A percentile compares a stretch with the other conserved stretches of the same genome.
These are phyloP conservation scores for Aspergillus intermedius DNA, from an alignment of 2,329 filamentous ascomycete species.

Conservation along the genomic window DNA sequence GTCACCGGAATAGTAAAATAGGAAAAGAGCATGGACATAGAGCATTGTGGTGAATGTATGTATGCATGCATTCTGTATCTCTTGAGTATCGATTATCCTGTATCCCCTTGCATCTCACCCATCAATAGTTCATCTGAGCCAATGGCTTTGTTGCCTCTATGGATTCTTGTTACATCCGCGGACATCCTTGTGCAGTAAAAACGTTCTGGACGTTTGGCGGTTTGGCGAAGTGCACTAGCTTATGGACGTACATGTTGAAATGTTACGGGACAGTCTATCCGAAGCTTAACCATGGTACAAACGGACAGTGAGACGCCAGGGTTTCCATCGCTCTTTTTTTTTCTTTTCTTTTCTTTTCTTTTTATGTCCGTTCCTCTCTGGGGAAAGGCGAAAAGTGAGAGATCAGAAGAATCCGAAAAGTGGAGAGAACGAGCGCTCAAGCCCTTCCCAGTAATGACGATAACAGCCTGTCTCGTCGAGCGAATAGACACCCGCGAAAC, in stretches of 20 bases:
- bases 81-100: conserved; percentile 9
- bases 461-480: not conserved
- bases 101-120: conserved; percentile 30
- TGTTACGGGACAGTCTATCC: conserved; percentile 10
- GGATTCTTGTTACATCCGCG: not conserved
- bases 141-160: conserved; percentile 12
- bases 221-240: not conserved
- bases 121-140: conserved; percentile 24
- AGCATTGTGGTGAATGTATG: not conserved
- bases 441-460: not conserved
- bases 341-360: too few relatives aligned
- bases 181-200: not conserved
- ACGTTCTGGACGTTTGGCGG: conserved; percentile 5
- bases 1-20: conserved; percentile 21
- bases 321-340: too few relatives aligned
- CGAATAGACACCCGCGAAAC: not conserved
- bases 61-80: not conserved
- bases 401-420: not conserved
- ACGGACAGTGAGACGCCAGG: too few relatives aligned
- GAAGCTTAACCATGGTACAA: conserved; percentile 6
- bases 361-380: too few relatives aligned
- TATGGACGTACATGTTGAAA: conserved; percentile 8
- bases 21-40: not conserved
- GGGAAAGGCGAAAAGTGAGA: not conserved
- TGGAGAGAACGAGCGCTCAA: not conserved